Base-by-base conservation (phyloP, 148 eudicot species). In the Pouteria glomerata region DNA sequence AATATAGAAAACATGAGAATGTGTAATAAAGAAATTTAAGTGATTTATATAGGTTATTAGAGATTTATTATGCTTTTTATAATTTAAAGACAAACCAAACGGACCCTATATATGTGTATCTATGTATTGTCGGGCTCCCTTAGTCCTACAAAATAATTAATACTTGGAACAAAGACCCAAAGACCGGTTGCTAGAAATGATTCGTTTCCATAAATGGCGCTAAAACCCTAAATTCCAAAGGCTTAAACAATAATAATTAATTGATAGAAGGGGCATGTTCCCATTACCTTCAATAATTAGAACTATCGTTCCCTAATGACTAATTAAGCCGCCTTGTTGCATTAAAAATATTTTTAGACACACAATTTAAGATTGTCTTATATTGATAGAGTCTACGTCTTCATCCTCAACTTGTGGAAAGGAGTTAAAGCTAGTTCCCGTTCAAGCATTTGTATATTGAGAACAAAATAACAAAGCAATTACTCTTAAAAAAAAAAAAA, bases 221-320 rank as follows among this genome's bases (percentile, higher is more conserved):
- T 1, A n/a, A 65, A 65, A 42, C 53, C 69, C 53, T 65, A 65
- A 42, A 65, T 65, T 65, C 69, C 55, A 65, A 44, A 45, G 27
- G 23, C 52, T 44, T 65, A 65, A 27, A 42, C 48, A 63, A 63
- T 34, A 23, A 53, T 53, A 53, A 39, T 39, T 39, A 39, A 39
- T 39, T 39, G 10, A 3, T 8, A 57, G 34, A 57, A 27, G 61
- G 33, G 61, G 13, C 35, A 57, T 29, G 18, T 23, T 6, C 11
- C 57, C 11, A 5, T n/a, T 24, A 24, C 58, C 58, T 57, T 57
- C 15, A 57, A 57, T 27, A 57, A 57, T 29, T 29, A 57, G 3
- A 29, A n/a, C n/a, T n/a, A 33, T 19, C 42, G 16, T 5, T 34
- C 42, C 33, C 23, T 34, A 6, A 1, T 18, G 41, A 7, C 14